Conservation (phyloP, 495 filamentous ascomycete species). For the Penicillium chermesinum region DNA sequence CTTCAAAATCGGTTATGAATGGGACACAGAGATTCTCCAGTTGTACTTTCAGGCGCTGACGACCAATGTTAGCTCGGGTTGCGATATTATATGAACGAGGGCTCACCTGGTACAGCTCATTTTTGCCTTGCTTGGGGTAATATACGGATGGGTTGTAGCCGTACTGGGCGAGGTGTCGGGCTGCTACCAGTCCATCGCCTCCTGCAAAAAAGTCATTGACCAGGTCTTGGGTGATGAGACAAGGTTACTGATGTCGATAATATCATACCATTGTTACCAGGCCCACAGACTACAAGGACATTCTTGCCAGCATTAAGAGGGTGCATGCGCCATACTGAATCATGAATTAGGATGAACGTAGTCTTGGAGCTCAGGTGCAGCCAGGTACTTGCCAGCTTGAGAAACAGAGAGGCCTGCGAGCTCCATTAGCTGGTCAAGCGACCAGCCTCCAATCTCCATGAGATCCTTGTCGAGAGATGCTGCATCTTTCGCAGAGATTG, state of each 20-base stretch:
- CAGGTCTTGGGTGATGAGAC: conserved; percentile 5
- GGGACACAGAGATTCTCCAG: conserved; percentile 75
- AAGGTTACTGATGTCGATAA: neutral
- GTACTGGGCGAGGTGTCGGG: conserved; percentile 89
- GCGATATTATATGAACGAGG: neutral
- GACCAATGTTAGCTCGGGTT: neutral
- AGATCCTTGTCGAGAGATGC: conserved; percentile 87
- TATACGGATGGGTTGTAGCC: conserved; percentile 87
- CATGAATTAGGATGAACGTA: neutral
- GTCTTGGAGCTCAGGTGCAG: neutral
- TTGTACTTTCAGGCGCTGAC: conserved; percentile 73
- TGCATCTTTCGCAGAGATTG: conserved; percentile 80
- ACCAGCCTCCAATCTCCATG: conserved; percentile 89
- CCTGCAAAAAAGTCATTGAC: conserved; percentile 39
- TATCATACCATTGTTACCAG: conserved; percentile 82
- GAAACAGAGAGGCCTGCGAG: conserved; percentile 89
- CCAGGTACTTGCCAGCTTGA: conserved; percentile 62
- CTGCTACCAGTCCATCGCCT: conserved; percentile 92
- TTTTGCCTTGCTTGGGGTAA: conserved; percentile 87
- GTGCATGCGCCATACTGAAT: conserved; percentile 50
- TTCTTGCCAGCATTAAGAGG: conserved; percentile 65
- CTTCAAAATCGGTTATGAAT: conserved; percentile 74
- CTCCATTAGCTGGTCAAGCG: conserved; percentile 96
- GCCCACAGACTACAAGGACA: conserved; percentile 85
- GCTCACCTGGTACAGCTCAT: conserved; percentile 76